These are phyloP conservation scores for Pleurotus salmoneostramineus DNA, from an alignment of 768 basidiomycete species.

Conservation along the genomic window DNA sequence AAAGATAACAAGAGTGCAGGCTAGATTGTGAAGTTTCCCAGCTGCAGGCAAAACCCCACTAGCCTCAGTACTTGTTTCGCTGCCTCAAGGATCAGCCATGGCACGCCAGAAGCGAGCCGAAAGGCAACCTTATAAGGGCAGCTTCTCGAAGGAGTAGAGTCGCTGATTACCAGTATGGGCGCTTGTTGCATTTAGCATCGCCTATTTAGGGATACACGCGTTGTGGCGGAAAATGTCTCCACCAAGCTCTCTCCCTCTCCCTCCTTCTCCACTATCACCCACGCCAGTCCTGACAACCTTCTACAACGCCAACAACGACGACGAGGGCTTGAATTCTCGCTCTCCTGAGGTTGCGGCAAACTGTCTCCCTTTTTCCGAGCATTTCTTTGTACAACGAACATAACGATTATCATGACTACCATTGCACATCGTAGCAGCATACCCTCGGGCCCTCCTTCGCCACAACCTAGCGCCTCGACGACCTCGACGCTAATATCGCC, in stretches of 20 bases:
- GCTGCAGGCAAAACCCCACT: too few species aligned
- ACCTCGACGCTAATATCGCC: conserved; percentile 3
- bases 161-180: background rate
- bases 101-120: background rate
- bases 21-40: background rate
- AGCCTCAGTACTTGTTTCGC: too few species aligned
- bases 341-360: background rate
- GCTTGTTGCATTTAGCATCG: background rate
- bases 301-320: background rate
- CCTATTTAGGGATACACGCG: background rate
- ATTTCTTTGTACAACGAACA: conserved; percentile 2
- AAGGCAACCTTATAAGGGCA: background rate
- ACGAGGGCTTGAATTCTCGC: background rate
- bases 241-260: background rate
- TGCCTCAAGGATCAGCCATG: too few species aligned
- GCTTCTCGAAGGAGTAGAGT: background rate
- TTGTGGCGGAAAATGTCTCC: background rate
- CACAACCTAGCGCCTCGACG: conserved; percentile 1
- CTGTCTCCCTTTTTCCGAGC: conserved; percentile 1
- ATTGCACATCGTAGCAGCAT: background rate
- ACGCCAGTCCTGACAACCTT: background rate
- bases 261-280: background rate
- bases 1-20: background rate
- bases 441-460: conserved; percentile 1
- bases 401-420: conserved; percentile 4